Conservation (phyloP, 2,329 filamentous ascomycete species). For the Albifimbria verrucaria region DNA sequence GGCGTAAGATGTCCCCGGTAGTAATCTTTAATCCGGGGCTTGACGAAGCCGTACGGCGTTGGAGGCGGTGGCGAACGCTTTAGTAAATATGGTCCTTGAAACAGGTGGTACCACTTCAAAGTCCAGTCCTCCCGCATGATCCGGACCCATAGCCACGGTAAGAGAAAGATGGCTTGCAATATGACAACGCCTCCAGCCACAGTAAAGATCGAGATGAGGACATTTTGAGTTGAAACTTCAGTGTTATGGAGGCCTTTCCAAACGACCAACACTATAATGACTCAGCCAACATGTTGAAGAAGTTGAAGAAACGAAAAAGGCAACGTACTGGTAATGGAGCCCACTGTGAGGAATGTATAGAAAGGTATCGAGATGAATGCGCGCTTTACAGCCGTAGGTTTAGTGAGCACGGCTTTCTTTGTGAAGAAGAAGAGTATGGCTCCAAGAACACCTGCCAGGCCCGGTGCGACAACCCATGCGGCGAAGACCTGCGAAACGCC, state of each 20-base stretch:
- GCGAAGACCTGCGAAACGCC: conserved; percentile 36
- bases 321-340: conserved; percentile 28
- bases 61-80: conserved; percentile 31
- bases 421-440: conserved; percentile 30
- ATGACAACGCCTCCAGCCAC: conserved; percentile 38
- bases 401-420: conserved; percentile 27
- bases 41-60: conserved; percentile 33
- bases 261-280: conserved; percentile 47
- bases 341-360: conserved; percentile 34
- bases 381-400: conserved; percentile 24
- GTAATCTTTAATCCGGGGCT: conserved; percentile 44
- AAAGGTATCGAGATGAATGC: conserved; percentile 33
- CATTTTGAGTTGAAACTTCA: conserved; percentile 16
- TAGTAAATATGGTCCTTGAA: conserved; percentile 45
- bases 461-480: conserved; percentile 34
- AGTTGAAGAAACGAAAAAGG: too few species aligned
- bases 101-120: conserved; percentile 44
- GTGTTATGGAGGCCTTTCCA: conserved; percentile 32
- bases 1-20: conserved; percentile 45
- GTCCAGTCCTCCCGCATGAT: conserved; percentile 50
- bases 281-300: too few species aligned
- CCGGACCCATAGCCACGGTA: conserved; percentile 49
- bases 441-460: conserved; percentile 28
- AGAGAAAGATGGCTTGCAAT: conserved; percentile 43
- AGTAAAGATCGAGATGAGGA: conserved; percentile 37